Base-by-base conservation (phyloP, 495 filamentous ascomycete genomes). In the Haplographium delicatum region DNA sequence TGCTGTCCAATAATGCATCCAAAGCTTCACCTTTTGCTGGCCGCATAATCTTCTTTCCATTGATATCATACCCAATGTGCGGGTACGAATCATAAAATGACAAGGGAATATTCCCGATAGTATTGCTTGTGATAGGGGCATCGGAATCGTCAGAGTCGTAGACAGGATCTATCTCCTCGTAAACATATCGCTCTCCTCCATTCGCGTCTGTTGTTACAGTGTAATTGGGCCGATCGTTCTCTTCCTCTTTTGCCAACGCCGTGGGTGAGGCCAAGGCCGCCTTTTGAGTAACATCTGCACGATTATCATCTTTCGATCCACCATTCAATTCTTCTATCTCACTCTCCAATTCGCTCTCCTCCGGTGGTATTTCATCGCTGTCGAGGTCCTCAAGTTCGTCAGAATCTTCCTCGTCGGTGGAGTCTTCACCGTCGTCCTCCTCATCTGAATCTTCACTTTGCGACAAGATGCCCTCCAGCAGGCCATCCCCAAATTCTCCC, bases 21-120 rank as follows among this genome's bases (percentile, higher is more conserved):
- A 98, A 71, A 31, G 94, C 93, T 62, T 94, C 85, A 27, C 93
- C 93, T 62, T 89, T 90, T 25, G 93, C 93, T 2, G 93, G 93
- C 39, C 93, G 87, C 82, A 94, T 84, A 48, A 98, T 94, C 67
- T 88, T 95, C 74, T 90, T 96, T 65, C 93, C 93, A 69, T 98
- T 95, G 68, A 98, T 96, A 63, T 96, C 87, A 68, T 98, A 98
- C 34, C 93, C 93, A 65, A 98, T 96, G 65, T 98, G 93, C 46
- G 94, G 93, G 63, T 96, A 97, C 38, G 86, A 84, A 62, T 97
- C 91, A 74, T 98, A 98, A 69, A 95, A 96, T 23, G 84, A 83
- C 16, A 97, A 67, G 10, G 91, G 89, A 52, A 98, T 98, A 63
- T 97, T 77, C 50, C 93, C 93, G 63, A 98, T 95, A 3, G 93